phyloP scores from a whole-genome alignment of 164 flowering plant species.

The Sextonia rubra region DNA sequence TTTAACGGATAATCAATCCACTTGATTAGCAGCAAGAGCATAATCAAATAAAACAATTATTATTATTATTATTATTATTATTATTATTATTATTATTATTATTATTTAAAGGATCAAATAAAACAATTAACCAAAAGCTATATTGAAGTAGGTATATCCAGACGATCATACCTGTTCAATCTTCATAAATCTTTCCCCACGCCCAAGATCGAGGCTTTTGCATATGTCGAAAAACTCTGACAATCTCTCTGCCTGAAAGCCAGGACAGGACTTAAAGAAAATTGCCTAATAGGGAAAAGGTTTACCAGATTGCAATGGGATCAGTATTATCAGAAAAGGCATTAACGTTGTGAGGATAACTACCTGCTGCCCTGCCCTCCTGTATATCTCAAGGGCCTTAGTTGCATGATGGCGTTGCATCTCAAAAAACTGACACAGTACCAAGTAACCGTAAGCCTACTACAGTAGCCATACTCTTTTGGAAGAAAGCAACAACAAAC shows the following conservation, averaged over 20 bases:
- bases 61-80: no score
- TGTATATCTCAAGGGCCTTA: constrained; percentile 80
- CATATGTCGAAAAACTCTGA: constrained; percentile 96
- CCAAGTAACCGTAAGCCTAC: not conserved
- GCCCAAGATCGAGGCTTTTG: constrained; percentile 80
- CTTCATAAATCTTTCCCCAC: constrained; percentile 84
- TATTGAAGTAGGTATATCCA: not conserved
- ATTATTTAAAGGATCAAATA: no score
- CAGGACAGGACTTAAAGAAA: constrained; percentile 1
- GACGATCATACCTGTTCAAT: constrained; percentile 77
- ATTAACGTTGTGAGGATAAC: not conserved
- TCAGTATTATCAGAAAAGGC: not conserved
- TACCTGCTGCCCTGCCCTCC: constrained; percentile 89
- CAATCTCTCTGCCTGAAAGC: constrained; percentile 70
- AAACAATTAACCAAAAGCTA: not conserved
- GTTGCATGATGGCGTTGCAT: constrained; percentile 91
- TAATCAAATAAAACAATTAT: not conserved
- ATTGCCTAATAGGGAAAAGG: not conserved
- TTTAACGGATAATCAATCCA: not conserved
- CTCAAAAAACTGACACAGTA: constrained; percentile 80
- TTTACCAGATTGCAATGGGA: not conserved
- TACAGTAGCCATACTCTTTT: not conserved
- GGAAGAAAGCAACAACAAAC: constrained; percentile 3
- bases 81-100: no score
- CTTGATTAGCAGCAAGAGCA: not conserved